Base-by-base conservation (phyloP, 164 flowering plant genomes). In the Amborella trichopoda region DNA sequence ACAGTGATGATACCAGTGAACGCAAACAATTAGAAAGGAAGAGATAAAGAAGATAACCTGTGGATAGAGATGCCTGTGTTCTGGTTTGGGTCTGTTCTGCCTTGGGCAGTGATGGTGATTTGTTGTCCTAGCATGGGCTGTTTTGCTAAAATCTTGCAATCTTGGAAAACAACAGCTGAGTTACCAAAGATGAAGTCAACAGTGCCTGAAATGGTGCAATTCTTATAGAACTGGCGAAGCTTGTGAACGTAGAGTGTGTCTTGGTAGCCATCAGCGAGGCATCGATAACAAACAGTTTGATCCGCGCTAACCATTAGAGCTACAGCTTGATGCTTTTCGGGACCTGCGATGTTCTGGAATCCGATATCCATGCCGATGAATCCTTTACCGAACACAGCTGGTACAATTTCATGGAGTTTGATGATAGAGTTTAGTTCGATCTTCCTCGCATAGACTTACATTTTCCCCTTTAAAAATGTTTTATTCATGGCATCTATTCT, bases 101-200 rank as follows among this genome's bases (percentile, higher is more conserved):
- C 77, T 73, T n/a, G 89, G 56, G 56, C 80, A 2, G 59, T 58
- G 14, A 61, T 17, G 5, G 74, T 75, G 59, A 66, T 73, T 63
- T 76, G 73, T 23, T 64, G 70, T 18, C 26, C 26, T 48, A 55
- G 59, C 9, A 71, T 74, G 3, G 85, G 83, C 21, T 64, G 58
- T 0, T 81, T 65, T 0, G 79, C 52, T 13, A 44, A 59, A 30
- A 77, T 60, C 58, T 59, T 77, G 39, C 86, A 79, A 24, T 68
- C 68, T 23, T 82, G 84, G 24, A 81, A 36, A 0, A 82, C 84
- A 0, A 65, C 91, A 0, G 81, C 83, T 0, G 91, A 81, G 18
- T 81, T 71, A 0, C 89, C 89, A 20, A 78, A 81, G 4, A 81
- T 76, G 65, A 75, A 78, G 42, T 81, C 89, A 0, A 78, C 76